Evolutionary conservation across 2,329 filamentous ascomycete genomes (phyloP), one percentile per base, ranked within the genome.

Genomic region (Neonectria hederae): DNA sequence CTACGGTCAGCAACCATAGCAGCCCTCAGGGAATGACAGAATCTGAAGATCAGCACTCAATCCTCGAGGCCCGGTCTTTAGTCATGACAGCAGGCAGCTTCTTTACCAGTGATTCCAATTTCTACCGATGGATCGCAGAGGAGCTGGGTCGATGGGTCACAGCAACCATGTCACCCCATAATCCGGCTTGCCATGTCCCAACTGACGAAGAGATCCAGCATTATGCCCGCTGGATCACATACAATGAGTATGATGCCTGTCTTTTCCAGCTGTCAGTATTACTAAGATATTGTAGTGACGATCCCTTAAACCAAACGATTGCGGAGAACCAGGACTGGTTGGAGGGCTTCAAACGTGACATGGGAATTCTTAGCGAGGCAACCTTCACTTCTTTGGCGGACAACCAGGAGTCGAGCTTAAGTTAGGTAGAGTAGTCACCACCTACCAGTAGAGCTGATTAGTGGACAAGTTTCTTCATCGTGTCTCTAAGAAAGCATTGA

Each of bases 131-230:
- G 63, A 57, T 69, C 10, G 56, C 48, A 4, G 59, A 63, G 17
- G 67, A 69, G 42, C 54, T 69, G 13, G 42, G 52, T 4, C 63
- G 65, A 7, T 69, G 65, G 65, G 65, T 66, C 17, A 28, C 42
- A 3, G 65, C 63, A 2, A 69, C 67, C 5, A 69, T 69, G 67
- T 69, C 67, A 10, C 63, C 65, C 2, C 59, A 65, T 24, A 68
- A 69, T 21, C 67, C 65, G n/a, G 59, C 53, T 13, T 60, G 54
- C 14, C 67, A 69, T 21, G 48, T 68, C 21, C 67, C 65, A 2
- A 40, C 63, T 2, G 67, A 69, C 22, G 32, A 51, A 9, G 65
- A 69, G 42, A 63, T 69, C 6, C 67, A 69, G 56, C 67, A 69
- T 35, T 66, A 69, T 24, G 67, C 67, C 24, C 59, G 67, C 6